Base-by-base conservation (phyloP, 1,284 basidiomycete genomes). In the Moesziomyces sp. region DNA sequence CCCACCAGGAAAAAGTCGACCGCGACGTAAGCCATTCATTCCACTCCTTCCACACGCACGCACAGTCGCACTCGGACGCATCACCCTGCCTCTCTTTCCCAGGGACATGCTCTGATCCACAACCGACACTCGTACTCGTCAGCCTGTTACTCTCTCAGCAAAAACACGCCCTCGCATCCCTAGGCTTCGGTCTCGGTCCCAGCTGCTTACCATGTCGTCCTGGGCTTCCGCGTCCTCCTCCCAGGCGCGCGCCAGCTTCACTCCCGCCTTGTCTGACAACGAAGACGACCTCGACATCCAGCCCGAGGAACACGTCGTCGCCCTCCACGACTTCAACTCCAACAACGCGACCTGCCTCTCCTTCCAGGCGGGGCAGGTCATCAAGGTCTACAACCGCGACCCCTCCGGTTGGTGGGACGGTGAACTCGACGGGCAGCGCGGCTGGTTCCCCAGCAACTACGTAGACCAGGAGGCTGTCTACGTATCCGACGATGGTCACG, bases 381-480 rank as follows among this genome's bases (percentile, higher is more conserved):
- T 99, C 67, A 90, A 90, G 66, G 93, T 98, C 28, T 87, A 93
- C 59, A 93, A 93, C 80, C 89, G 90, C 71, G 94, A 98, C 85
- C 74, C 88, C 0, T 93, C 91, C 67, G 97, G 96, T 0, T 99
- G 97, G 97, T 98, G 96, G 96, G 95, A 99, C 82, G 96, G 97
- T 11, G 94, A 98, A 85, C 85, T 97, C 21, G 62, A 76, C n/a
- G 77, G 73, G 11, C 56, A 78, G 47, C 73, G 81, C 23, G 97
- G 97, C n/a, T 99, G 96, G 96, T 98, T 98, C 85, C 96, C 96
- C n/a, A 94, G 93, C 75, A 88, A 87, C 69, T 88, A 74, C 21
- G 72, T 74, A n/a, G 72, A 74, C 42, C 72, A 74, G 38, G 72
- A 74, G 48, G 72, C 66, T 4, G 66, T 66, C 58, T 74, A 69